phyloP scores from a whole-genome alignment of 331 rosid genomes.

The Dryas integrifolia region DNA sequence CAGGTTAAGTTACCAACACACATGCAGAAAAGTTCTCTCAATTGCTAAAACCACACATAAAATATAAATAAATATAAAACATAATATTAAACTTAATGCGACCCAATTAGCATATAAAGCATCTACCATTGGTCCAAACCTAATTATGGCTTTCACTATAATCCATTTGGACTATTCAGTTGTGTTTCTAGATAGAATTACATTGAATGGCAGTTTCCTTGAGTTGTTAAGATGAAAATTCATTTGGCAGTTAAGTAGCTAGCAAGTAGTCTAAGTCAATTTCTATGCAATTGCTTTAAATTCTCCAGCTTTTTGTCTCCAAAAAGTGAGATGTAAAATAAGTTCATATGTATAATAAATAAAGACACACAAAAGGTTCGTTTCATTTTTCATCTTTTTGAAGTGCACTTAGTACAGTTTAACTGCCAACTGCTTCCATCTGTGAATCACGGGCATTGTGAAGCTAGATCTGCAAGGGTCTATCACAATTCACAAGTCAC shows the following conservation, averaged over 20 bases:
- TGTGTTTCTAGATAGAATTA: slow-evolving; percentile 22
- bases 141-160: background rate
- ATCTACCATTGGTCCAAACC: background rate
- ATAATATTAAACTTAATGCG: background rate
- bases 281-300: slow-evolving; percentile 27
- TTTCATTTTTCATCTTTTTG: background rate
- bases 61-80: slow-evolving; percentile 17
- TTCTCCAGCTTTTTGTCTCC: slow-evolving; percentile 26
- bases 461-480: slow-evolving; percentile 44
- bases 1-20: background rate
- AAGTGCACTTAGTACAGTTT: slow-evolving; percentile 51
- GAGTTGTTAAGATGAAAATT: slow-evolving; percentile 25
- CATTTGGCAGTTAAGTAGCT: slow-evolving; percentile 30
- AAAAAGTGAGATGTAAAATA: slow-evolving; percentile 21
- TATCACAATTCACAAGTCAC: slow-evolving; percentile 33
- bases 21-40: background rate
- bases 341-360: slow-evolving; percentile 33
- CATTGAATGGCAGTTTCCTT: slow-evolving; percentile 16
- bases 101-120: slow-evolving; percentile 1
- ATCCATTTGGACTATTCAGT: slow-evolving; percentile 20
- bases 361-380: slow-evolving; percentile 37
- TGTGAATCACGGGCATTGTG: slow-evolving; percentile 75
- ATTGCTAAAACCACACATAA: background rate
- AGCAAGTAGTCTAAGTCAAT: slow-evolving; percentile 16
- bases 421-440: slow-evolving; percentile 60